Evolutionary conservation across 805 yeast genomes (phyloP), one percentile per base, ranked within the genome.

Genomic region (Candida coleopterorum): DNA sequence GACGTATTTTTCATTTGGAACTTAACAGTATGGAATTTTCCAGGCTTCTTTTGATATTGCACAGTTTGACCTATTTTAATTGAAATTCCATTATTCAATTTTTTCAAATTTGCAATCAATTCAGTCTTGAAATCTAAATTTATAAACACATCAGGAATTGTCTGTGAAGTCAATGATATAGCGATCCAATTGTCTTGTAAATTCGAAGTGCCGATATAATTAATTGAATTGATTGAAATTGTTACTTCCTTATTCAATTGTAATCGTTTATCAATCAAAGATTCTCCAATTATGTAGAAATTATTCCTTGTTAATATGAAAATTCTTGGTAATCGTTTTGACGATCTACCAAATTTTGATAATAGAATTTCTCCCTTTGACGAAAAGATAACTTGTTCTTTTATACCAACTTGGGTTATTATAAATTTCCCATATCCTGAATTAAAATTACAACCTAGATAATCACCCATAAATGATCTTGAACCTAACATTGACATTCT

Each of bases 101-200:
- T 74, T 53, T 79, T 82, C 54, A 89, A 60, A 32, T 82, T 84
- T 0, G 95, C 79, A 1, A 85, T 64, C 36, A 93, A 64, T 55
- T 93, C 98, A 0, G 97, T 93, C 62, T 93, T 93, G 66, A 93
- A 85, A 39, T 75, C 75, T 40, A 88, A 72, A 58, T 85, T 84
- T 42, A 93, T 66, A 40, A 93, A 75, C 9, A 85, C 72, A 60
- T 93, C 98, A 1, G 96, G 87, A 2, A 70, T 62, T 1, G 73
- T 49, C 15, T 72, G 70, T 4, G 62, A 40, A 33, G 54, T 61
- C 39, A 78, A 58, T 24, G 75, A 74, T 30, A 84, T 52, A 1
- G 95, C 94, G 23, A 89, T 56, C 98, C 98, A 93, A 52, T 89
- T 93, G 60, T 93, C 98, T 46, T 89, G 93, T 38, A 78, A 67